Conservation (phyloP, 345 rosid genomes). For the Psidium friedrichsthalianum region DNA sequence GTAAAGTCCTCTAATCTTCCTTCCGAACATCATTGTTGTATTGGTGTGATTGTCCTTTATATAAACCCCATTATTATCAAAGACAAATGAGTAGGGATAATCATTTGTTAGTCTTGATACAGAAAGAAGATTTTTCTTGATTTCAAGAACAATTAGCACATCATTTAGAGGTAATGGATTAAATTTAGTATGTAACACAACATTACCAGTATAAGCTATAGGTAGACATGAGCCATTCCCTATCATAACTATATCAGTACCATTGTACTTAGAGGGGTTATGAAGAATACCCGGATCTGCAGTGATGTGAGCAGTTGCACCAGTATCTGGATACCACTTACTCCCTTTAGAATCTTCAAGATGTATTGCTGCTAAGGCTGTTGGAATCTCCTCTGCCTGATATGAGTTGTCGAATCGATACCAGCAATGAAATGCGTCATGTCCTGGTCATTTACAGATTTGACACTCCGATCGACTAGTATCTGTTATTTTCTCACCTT, state of each 20-base stretch:
- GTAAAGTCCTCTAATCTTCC: background rate
- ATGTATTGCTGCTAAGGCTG: background rate
- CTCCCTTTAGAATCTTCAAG: background rate
- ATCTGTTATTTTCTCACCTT: background rate
- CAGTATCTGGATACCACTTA: background rate
- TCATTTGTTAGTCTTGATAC: background rate
- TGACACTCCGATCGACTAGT: background rate
- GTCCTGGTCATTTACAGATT: background rate
- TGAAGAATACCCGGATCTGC: too few species aligned
- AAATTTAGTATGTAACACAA: too few species aligned
- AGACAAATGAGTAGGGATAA: background rate
- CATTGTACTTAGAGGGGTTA: background rate
- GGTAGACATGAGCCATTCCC: background rate
- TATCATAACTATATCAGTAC: background rate
- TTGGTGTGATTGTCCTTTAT: background rate
- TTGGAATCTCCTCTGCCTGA: background rate
- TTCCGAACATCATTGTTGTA: background rate
- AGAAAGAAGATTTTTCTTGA: background rate
- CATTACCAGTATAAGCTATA: background rate
- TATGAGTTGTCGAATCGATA: background rate
- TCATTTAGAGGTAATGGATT: background rate
- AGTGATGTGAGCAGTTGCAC: background rate
- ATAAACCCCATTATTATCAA: background rate
- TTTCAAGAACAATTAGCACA: background rate
- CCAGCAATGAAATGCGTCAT: background rate